phyloP scores from a whole-genome alignment of 106 monocot genomes.

The Posidonia australis region DNA sequence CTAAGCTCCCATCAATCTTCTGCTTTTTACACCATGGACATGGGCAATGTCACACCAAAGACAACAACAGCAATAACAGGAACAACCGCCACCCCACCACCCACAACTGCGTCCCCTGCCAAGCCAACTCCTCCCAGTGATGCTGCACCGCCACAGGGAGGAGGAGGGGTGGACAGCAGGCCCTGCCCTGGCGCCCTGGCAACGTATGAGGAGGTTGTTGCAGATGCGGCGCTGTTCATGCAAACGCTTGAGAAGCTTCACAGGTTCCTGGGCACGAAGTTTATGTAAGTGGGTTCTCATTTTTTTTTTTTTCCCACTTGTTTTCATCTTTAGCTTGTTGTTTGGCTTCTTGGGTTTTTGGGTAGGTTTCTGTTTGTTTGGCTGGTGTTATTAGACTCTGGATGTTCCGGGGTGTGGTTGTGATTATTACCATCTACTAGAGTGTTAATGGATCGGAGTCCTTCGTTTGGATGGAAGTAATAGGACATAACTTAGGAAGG shows the following conservation, averaged over 20 bases:
- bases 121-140: neutral
- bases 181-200: neutral
- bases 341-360: too few species aligned
- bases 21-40: neutral
- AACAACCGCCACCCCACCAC: neutral
- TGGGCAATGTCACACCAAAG: constrained; percentile 1
- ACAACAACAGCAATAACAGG: neutral
- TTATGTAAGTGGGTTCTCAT: constrained; percentile 10
- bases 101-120: neutral
- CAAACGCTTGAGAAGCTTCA: constrained; percentile 22
- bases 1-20: neutral
- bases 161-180: neutral
- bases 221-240: constrained; percentile 11
- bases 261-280: constrained; percentile 20
- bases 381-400: too few species aligned
- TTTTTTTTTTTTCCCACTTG: neutral
- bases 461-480: too few species aligned
- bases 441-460: too few species aligned
- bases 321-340: too few species aligned
- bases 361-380: too few species aligned
- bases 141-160: neutral
- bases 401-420: too few species aligned
- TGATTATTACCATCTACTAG: too few species aligned
- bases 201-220: constrained; percentile 11
- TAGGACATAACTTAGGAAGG: too few species aligned